Evolutionary conservation across 805 yeast species (phyloP).

Genomic region (Kazachstania viticola): DNA sequence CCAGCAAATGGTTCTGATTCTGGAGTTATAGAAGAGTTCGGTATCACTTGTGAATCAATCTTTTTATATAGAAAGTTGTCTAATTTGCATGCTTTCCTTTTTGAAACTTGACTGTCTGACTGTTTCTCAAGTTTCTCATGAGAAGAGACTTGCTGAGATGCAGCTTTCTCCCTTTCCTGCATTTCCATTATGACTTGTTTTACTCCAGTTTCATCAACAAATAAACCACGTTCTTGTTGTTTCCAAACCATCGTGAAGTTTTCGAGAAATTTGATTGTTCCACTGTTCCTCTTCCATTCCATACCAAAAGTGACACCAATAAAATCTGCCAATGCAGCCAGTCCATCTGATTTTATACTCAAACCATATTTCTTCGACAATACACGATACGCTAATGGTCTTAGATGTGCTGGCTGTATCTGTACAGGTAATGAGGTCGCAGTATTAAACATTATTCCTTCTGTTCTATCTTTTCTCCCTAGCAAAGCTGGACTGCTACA

Average conservation of each 20-base stretch:
- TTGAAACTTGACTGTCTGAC: background rate
- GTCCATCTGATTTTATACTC: slow-evolving; percentile 77
- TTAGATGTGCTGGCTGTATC: slow-evolving; percentile 67
- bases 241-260: slow-evolving; percentile 77
- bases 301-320: slow-evolving; percentile 70
- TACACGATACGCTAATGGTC: slow-evolving; percentile 87
- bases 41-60: too few species aligned
- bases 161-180: slow-evolving; percentile 23
- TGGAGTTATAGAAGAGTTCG: slow-evolving; percentile 3
- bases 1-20: slow-evolving; percentile 2
- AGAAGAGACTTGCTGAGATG: background rate
- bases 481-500: too few species aligned
- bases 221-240: slow-evolving; percentile 76
- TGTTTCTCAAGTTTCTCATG: background rate
- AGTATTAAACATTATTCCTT: slow-evolving; percentile 14
- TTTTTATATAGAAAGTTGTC: slow-evolving; percentile 7
- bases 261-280: slow-evolving; percentile 38
- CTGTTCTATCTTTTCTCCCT: too few species aligned
- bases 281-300: slow-evolving; percentile 53
- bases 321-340: slow-evolving; percentile 58
- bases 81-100: slow-evolving; percentile 6
- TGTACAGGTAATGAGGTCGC: slow-evolving; percentile 52
- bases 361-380: slow-evolving; percentile 87
- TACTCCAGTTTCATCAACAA: slow-evolving; percentile 68
- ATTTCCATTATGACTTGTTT: slow-evolving; percentile 52